Evolutionary conservation across 164 flowering plant species (phyloP).

Genomic region (Stephania cephalantha): DNA sequence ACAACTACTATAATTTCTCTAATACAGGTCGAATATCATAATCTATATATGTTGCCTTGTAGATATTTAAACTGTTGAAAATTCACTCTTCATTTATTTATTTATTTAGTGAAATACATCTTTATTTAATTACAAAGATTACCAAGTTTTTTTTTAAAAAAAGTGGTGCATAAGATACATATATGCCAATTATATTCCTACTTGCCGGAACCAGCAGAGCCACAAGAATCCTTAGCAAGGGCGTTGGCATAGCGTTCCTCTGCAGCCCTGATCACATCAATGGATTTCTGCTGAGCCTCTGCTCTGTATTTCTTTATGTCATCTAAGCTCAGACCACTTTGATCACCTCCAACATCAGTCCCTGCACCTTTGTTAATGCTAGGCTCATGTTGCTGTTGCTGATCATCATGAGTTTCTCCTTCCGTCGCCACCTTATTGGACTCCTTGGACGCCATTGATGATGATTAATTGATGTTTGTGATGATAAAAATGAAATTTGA

Average conservation of each 20-base stretch:
- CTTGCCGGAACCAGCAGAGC: neutral
- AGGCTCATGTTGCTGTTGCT: too few species aligned
- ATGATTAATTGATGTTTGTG: neutral
- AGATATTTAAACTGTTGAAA: too few species aligned
- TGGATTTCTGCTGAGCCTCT: neutral
- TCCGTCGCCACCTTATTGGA: neutral
- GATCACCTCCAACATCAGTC: neutral
- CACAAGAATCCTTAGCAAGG: neutral
- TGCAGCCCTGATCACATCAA: neutral
- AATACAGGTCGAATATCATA: too few species aligned
- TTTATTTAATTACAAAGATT: too few species aligned
- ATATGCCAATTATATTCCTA: neutral
- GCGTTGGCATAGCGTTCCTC: neutral
- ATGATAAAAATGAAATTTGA: neutral
- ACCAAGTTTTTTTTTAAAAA: too few species aligned
- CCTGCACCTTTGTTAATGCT: neutral
- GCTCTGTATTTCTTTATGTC: neutral
- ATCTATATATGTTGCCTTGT: too few species aligned
- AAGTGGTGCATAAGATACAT: too few species aligned
- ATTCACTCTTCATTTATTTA: too few species aligned
- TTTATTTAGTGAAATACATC: too few species aligned
- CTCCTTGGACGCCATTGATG: neutral
- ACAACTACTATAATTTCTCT: too few species aligned
- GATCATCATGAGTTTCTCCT: neutral
- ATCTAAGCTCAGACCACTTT: neutral